A percentile compares a stretch with the other conserved stretches of the same genome.
Conservation (phyloP, 2,329 filamentous ascomycete genomes). For the Trichoderma brevicompactum region DNA sequence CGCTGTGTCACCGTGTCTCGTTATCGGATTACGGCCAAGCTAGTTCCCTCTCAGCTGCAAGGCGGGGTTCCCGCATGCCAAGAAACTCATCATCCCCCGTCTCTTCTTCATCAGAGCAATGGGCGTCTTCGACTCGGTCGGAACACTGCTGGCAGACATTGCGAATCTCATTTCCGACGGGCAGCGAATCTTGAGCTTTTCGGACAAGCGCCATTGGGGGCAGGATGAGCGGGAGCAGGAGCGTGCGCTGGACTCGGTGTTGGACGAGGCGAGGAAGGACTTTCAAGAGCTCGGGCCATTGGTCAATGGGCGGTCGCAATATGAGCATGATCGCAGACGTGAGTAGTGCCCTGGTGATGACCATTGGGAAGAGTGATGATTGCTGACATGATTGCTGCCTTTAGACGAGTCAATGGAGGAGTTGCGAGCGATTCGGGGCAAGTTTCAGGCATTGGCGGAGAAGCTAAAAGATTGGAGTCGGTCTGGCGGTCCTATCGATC, state of each 20-base stretch:
- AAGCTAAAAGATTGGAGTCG: constrained; percentile 60
- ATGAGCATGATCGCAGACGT: constrained; percentile 61
- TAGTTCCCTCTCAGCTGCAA: constrained; percentile 2
- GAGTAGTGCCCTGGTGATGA: constrained; percentile 43
- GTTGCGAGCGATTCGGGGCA: constrained; percentile 50
- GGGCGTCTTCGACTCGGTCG: constrained; percentile 57
- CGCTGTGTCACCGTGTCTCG: constrained; percentile 7
- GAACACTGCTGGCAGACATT: constrained; percentile 61
- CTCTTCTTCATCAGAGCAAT: constrained; percentile 34
- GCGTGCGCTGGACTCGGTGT: constrained; percentile 56
- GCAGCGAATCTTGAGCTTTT: constrained; percentile 58
- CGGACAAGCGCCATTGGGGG: constrained; percentile 63
- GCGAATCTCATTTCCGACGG: constrained; percentile 58
- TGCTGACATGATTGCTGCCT: not conserved
- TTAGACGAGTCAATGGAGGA: constrained; percentile 59
- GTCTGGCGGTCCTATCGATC: constrained; percentile 59
- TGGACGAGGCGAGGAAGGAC: constrained; percentile 64
- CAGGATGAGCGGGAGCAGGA: constrained; percentile 64
- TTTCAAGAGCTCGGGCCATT: constrained; percentile 62
- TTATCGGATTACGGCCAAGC: constrained; percentile 1
- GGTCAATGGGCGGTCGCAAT: constrained; percentile 61
- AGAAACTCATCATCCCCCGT: not conserved
- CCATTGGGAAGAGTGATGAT: not conserved
- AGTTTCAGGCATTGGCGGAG: constrained; percentile 54
- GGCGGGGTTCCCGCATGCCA: constrained; percentile 26